These are phyloP conservation scores for Borovskyia barvae DNA, from an alignment of 208 protist species.

Conservation along the genomic window DNA sequence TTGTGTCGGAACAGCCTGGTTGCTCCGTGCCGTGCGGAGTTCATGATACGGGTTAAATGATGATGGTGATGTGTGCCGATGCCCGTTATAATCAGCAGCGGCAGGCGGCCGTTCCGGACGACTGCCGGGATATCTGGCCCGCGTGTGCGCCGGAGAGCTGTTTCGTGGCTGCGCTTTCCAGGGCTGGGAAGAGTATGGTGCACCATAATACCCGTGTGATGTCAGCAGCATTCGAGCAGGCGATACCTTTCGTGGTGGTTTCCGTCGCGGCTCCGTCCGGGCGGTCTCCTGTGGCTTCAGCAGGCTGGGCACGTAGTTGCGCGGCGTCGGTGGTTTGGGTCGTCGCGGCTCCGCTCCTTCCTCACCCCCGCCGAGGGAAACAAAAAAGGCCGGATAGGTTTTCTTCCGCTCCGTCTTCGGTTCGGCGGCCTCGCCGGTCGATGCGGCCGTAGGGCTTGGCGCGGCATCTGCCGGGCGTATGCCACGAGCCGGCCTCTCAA, in stretches of 20 bases:
- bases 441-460: background rate
- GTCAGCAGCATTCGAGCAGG: background rate
- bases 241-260: background rate
- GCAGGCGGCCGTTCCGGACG: too few species aligned
- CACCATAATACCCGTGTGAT: too few species aligned
- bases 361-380: conserved; percentile 34
- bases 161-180: background rate
- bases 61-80: too few species aligned
- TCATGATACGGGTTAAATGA: too few species aligned
- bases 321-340: conserved; percentile 73
- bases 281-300: background rate
- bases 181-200: background rate
- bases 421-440: conserved; percentile 14
- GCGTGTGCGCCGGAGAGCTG: too few species aligned
- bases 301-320: conserved; percentile 58
- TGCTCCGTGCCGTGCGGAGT: too few species aligned
- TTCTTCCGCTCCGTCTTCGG: conserved; percentile 72
- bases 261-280: background rate
- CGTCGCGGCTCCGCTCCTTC: conserved; percentile 40
- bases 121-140: too few species aligned
- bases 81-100: too few species aligned
- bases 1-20: too few species aligned
- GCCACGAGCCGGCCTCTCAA: background rate
- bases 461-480: background rate
- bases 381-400: conserved; percentile 59